Evolutionary conservation across 2,329 filamentous ascomycete genomes (phyloP).

Genomic region (Pseudopithomyces maydicus): DNA sequence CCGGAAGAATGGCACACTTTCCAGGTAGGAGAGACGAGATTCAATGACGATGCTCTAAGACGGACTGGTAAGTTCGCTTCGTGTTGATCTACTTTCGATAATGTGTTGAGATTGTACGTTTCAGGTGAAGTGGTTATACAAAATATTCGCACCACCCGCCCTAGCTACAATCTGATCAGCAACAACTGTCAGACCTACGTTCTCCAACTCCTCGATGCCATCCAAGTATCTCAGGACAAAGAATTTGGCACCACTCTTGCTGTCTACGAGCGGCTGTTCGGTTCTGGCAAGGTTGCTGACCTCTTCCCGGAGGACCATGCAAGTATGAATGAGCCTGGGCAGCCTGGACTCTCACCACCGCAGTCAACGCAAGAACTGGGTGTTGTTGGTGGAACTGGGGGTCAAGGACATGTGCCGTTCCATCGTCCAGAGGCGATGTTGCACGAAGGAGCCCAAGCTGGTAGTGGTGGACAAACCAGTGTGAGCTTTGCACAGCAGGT

Average conservation of each 20-base stretch:
- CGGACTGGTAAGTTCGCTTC: constrained; percentile 9
- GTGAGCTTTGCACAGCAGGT: constrained; percentile 58
- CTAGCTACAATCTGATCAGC: constrained; percentile 63
- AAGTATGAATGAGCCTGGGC: constrained; percentile 32
- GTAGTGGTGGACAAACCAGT: constrained; percentile 43
- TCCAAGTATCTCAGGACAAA: constrained; percentile 56
- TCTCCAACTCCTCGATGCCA: constrained; percentile 58
- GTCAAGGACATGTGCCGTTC: constrained; percentile 7
- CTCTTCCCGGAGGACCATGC: constrained; percentile 52
- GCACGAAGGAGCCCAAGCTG: constrained; percentile 9
- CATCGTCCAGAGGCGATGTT: constrained; percentile 6
- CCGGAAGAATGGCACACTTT: constrained; percentile 17
- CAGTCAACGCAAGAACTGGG: constrained; percentile 12
- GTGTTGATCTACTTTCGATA: background rate
- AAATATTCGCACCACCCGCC: constrained; percentile 55
- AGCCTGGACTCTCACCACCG: constrained; percentile 6
- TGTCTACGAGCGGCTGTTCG: constrained; percentile 59
- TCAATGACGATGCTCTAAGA: constrained; percentile 18
- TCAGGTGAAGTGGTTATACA: constrained; percentile 60
- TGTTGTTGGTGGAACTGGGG: constrained; percentile 11
- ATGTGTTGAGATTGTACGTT: background rate
- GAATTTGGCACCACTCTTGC: constrained; percentile 61
- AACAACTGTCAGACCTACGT: constrained; percentile 67
- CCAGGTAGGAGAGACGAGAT: constrained; percentile 14
- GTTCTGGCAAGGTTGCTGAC: constrained; percentile 57